Percentiles rank a stretch among this genome's conserved stretches.
phyloP scores from a whole-genome alignment of 2,329 filamentous ascomycete species.

The Hypomyces perniciosus region DNA sequence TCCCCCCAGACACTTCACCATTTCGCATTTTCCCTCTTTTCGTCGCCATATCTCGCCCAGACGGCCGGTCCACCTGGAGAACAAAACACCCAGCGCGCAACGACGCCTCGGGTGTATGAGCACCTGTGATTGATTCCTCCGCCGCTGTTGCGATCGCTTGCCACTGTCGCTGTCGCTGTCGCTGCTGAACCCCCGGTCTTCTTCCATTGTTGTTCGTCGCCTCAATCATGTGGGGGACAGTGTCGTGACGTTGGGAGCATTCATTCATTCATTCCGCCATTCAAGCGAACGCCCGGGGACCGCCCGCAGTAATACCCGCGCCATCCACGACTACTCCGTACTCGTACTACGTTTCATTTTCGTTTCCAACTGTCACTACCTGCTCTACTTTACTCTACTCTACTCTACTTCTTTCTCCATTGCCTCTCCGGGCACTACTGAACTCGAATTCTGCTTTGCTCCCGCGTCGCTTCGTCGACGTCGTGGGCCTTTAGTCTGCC shows the following conservation, averaged over 20 bases:
- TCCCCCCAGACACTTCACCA: slow-evolving; percentile 3
- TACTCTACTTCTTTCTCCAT: not conserved
- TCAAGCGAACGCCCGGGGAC: no score
- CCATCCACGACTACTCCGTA: no score
- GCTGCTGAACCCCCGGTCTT: not conserved
- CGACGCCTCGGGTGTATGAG: not conserved
- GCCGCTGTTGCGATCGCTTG: not conserved
- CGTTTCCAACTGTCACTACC: not conserved
- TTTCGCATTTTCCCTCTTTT: not conserved
- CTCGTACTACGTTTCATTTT: not conserved
- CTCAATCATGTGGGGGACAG: slow-evolving; percentile 5
- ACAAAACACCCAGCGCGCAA: not conserved
- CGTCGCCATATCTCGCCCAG: slow-evolving; percentile 1
- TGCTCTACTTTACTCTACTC: not conserved
- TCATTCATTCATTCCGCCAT: slow-evolving; percentile 3
- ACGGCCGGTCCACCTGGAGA: slow-evolving; percentile 10
- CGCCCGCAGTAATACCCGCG: no score
- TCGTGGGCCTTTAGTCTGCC: slow-evolving; percentile 18
- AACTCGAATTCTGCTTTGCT: not conserved
- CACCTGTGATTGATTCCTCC: not conserved
- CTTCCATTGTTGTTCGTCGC: not conserved
- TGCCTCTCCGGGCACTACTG: not conserved
- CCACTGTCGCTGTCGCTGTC: not conserved
- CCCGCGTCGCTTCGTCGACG: slow-evolving; percentile 14
- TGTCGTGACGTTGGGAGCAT: not conserved